Conservation (phyloP, 495 filamentous ascomycete genomes). For the Astrothelium subdiscretum region DNA sequence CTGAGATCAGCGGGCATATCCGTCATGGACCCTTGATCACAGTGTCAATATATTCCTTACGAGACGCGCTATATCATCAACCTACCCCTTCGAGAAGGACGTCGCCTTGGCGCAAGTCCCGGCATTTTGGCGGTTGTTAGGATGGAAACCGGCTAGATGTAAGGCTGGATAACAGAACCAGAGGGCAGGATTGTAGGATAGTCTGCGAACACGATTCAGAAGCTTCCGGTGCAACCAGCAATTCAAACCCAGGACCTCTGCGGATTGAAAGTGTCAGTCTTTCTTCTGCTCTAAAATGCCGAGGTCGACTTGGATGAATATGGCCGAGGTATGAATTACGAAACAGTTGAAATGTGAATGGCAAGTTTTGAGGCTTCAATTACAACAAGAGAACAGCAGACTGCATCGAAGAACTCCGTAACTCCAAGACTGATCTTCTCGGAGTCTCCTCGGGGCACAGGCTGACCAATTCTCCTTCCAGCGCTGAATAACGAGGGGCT, state of each 20-base stretch:
- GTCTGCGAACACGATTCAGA: background rate
- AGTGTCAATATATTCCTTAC: constrained; percentile 20
- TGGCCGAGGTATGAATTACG: background rate
- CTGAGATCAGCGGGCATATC: constrained; percentile 77
- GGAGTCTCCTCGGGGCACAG: background rate
- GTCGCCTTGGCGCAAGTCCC: constrained; percentile 58
- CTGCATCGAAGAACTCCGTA: too few species aligned
- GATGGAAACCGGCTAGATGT: background rate
- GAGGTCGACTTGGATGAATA: background rate
- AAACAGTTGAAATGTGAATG: background rate
- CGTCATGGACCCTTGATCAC: constrained; percentile 52
- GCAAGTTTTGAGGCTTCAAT: too few species aligned
- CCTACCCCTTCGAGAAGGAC: constrained; percentile 66
- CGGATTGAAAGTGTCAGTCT: background rate
- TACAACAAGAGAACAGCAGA: too few species aligned
- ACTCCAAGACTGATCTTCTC: too few species aligned
- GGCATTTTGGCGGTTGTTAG: constrained; percentile 49
- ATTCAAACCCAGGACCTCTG: background rate
- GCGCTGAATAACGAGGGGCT: background rate
- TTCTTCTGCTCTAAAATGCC: background rate
- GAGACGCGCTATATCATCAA: constrained; percentile 16
- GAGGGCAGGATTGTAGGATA: background rate
- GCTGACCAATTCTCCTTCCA: background rate
- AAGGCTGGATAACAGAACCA: background rate
- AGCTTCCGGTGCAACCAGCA: background rate